Percentiles rank a stretch among this genome's conserved stretches.
These are phyloP conservation scores for Syzygium jambos DNA, from an alignment of 345 rosid genomes.

Conservation along the genomic window DNA sequence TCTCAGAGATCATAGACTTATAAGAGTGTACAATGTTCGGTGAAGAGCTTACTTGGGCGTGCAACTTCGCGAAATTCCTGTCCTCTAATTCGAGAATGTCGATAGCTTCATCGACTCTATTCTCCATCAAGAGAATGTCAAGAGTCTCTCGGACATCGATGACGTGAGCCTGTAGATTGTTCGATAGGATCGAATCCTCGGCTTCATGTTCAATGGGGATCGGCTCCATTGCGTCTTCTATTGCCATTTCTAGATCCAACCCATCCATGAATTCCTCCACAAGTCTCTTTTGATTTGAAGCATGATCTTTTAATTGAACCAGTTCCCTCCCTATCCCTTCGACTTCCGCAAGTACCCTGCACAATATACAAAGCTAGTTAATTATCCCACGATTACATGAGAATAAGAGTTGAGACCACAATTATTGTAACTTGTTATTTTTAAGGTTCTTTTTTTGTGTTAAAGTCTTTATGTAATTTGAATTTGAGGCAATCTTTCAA, in stretches of 20 bases:
- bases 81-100: slow-evolving; percentile 28
- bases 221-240: slow-evolving; percentile 22
- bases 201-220: slow-evolving; percentile 10
- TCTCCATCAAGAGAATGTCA: slow-evolving; percentile 35
- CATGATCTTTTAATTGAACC: slow-evolving; percentile 32
- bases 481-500: neutral
- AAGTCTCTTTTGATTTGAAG: slow-evolving; percentile 28
- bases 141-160: slow-evolving; percentile 26
- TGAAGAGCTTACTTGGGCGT: slow-evolving; percentile 6
- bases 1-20: slow-evolving; percentile 28
- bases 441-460: neutral
- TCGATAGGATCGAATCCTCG: slow-evolving; percentile 11
- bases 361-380: neutral
- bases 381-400: neutral
- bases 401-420: neutral
- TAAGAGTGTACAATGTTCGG: slow-evolving; percentile 11
- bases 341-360: slow-evolving; percentile 45
- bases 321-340: slow-evolving; percentile 29
- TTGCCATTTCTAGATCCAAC: slow-evolving; percentile 11
- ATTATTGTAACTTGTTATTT: neutral
- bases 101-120: slow-evolving; percentile 40
- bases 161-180: slow-evolving; percentile 22
- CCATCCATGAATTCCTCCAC: slow-evolving; percentile 33
- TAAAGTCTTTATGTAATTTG: neutral
- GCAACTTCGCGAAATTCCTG: slow-evolving; percentile 20